These are phyloP conservation scores for Metschnikowia aberdeeniae DNA, from an alignment of 805 yeast species.

Conservation along the genomic window DNA sequence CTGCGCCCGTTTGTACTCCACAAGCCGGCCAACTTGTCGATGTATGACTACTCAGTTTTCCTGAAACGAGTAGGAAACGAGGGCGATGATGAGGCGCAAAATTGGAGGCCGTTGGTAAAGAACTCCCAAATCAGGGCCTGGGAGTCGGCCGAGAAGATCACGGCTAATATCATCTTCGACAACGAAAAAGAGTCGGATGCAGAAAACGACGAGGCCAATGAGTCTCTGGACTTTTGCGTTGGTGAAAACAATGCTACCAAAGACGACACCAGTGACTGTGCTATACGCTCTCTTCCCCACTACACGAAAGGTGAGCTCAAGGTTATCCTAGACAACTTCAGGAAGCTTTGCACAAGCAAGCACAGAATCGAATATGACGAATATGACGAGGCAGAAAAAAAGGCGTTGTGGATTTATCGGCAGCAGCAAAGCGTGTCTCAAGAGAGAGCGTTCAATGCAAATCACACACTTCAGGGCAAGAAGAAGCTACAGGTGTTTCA, in stretches of 20 bases:
- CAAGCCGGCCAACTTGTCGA: constrained; percentile 29
- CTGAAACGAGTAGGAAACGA: background rate
- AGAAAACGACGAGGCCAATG: constrained; percentile 8
- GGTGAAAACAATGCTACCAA: constrained; percentile 5
- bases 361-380: constrained; percentile 5
- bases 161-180: constrained; percentile 34
- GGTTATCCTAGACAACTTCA: constrained; percentile 20
- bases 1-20: constrained; percentile 25
- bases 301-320: constrained; percentile 35
- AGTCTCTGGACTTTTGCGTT: constrained; percentile 5
- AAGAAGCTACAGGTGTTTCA: constrained; percentile 39
- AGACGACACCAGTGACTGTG: constrained; percentile 1
- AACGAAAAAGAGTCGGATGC: constrained; percentile 20
- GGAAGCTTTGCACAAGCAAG: constrained; percentile 9
- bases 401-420: constrained; percentile 25
- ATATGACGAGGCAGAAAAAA: constrained; percentile 21
- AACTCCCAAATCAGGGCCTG: constrained; percentile 42
- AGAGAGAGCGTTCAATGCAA: constrained; percentile 31
- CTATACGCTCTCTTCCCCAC: constrained; percentile 35
- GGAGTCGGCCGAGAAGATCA: constrained; percentile 42
- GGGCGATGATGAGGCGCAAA: constrained; percentile 2
- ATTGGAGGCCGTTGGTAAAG: constrained; percentile 32
- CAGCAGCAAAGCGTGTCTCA: constrained; percentile 30
- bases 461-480: constrained; percentile 30
- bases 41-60: constrained; percentile 38